These are phyloP conservation scores for Hymenoscyphus scutula DNA, from an alignment of 2,329 filamentous ascomycete genomes.

Conservation along the genomic window DNA sequence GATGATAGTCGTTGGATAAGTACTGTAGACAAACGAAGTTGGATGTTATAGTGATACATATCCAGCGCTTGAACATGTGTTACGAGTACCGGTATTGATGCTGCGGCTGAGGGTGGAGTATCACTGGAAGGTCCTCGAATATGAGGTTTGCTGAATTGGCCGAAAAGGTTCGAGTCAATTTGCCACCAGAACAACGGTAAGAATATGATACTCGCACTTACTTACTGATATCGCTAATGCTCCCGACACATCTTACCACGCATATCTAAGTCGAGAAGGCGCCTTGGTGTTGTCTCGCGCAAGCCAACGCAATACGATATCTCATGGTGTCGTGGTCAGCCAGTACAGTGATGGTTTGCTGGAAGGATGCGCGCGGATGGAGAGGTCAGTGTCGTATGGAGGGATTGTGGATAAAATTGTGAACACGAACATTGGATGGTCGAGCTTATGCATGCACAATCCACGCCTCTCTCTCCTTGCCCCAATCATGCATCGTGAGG, in stretches of 20 bases:
- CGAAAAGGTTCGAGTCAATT: not conserved
- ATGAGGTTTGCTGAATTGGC: not conserved
- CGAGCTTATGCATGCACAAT: constrained; percentile 34
- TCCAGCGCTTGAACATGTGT: not conserved
- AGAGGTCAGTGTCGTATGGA: constrained; percentile 1
- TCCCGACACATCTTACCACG: not conserved
- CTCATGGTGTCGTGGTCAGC: constrained; percentile 1
- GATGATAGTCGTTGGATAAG: not conserved
- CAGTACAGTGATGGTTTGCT: not conserved
- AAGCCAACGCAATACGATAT: constrained; percentile 2
- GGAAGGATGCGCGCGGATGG: not conserved
- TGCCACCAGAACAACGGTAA: not conserved
- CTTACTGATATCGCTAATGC: not conserved
- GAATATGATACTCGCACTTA: not conserved
- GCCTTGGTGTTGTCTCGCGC: constrained; percentile 1
- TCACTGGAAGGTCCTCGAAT: not conserved
- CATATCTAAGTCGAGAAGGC: not conserved
- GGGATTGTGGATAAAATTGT: constrained; percentile 7
- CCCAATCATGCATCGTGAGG: constrained; percentile 13
- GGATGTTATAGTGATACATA: not conserved
- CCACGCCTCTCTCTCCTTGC: constrained; percentile 25
- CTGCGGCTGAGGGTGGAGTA: not conserved
- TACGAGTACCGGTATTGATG: too few species aligned
- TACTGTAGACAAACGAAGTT: not conserved
- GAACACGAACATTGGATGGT: not conserved